Conservation (phyloP, 2,329 filamentous ascomycete genomes). For the Aplosporella prunicola region DNA sequence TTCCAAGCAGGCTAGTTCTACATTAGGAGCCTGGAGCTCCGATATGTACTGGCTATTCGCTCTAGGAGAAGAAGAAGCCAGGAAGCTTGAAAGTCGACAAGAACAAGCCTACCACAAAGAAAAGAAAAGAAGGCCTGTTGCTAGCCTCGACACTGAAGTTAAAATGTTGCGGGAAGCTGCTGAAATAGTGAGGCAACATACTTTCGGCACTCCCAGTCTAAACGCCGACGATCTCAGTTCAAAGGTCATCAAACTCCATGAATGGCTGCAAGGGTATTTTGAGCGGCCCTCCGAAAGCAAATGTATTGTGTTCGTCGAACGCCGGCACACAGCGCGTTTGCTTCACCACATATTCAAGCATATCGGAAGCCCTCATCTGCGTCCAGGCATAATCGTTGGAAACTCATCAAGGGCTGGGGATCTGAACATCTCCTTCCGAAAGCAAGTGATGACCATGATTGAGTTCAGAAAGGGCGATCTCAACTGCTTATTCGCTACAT, state of each 20-base stretch:
- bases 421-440: constrained; percentile 56
- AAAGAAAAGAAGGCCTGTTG: constrained; percentile 39
- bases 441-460: constrained; percentile 65
- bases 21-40: constrained; percentile 75
- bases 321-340: constrained; percentile 66
- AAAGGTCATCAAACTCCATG: constrained; percentile 59
- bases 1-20: constrained; percentile 49
- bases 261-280: constrained; percentile 56
- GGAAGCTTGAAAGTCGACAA: constrained; percentile 43
- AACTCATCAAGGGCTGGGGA: constrained; percentile 44
- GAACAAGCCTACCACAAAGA: constrained; percentile 15
- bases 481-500: constrained; percentile 55
- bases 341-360: constrained; percentile 57
- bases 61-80: constrained; percentile 52
- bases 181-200: constrained; percentile 45
- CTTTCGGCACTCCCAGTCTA: constrained; percentile 33
- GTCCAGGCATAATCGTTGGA: constrained; percentile 56
- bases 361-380: constrained; percentile 51
- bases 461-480: constrained; percentile 51
- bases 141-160: constrained; percentile 42
- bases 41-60: constrained; percentile 71
- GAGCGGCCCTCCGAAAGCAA: constrained; percentile 46
- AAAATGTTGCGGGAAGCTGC: constrained; percentile 50
- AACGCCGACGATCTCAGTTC: constrained; percentile 49
- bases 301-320: constrained; percentile 82